Conservation (phyloP, 495 filamentous ascomycete species). For the Jackrogersella minutella region DNA sequence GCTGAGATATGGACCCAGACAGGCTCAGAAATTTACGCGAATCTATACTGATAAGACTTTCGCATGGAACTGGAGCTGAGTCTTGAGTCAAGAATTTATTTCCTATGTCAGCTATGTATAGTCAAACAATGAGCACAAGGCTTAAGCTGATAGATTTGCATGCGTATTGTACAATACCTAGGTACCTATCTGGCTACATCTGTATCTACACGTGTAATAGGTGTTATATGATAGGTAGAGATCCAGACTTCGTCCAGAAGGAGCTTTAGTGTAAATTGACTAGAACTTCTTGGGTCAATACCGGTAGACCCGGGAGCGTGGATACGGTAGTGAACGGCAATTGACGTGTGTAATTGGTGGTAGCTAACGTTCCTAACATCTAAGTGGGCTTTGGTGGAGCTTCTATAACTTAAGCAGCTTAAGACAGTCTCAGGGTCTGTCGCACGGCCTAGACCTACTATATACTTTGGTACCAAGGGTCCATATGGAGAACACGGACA, state of each 20-base stretch:
- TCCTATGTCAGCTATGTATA: no score
- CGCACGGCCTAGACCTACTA: constrained; percentile 26
- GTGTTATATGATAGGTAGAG: constrained; percentile 4
- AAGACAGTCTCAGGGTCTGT: constrained; percentile 24
- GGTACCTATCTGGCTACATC: no score
- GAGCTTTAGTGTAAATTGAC: constrained; percentile 8
- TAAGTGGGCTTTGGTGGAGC: constrained; percentile 5
- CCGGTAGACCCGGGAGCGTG: constrained; percentile 23
- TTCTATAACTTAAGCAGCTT: constrained; percentile 16
- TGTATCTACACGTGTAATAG: constrained; percentile 13
- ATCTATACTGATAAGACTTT: no score
- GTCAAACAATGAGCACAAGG: constrained; percentile 13
- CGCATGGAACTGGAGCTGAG: no score
- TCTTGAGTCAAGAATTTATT: background rate
- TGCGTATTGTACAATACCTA: no score
- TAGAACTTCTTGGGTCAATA: constrained; percentile 23
- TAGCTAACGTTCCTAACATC: background rate
- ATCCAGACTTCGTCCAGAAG: constrained; percentile 10
- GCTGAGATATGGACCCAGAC: background rate
- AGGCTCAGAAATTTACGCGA: no score
- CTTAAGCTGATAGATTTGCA: constrained; percentile 22
- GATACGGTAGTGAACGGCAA: constrained; percentile 22
- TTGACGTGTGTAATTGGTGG: constrained; percentile 25
- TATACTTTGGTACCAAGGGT: constrained; percentile 15
- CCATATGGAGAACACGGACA: no score